Percentiles rank a stretch among this genome's conserved stretches.
phyloP scores from a whole-genome alignment of 2,329 filamentous ascomycete species.

The Karstenula rhodostoma region DNA sequence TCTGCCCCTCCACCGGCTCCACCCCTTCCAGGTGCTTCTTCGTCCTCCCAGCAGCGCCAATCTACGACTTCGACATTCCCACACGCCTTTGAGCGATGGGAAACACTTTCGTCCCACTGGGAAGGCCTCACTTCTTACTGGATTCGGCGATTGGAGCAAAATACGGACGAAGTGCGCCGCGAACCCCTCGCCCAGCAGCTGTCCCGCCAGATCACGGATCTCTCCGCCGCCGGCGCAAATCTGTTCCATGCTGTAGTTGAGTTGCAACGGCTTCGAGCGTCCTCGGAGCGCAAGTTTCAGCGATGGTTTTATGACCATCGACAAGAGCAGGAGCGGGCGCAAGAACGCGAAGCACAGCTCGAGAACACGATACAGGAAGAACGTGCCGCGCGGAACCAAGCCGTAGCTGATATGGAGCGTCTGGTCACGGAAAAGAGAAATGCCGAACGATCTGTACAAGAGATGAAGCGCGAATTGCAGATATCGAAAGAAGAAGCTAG shows the following conservation, averaged over 20 bases:
- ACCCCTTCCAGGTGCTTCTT: conserved; percentile 34
- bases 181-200: conserved; percentile 88
- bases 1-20: conserved; percentile 39
- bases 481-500: conserved; percentile 97
- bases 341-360: conserved; percentile 83
- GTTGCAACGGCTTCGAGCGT: conserved; percentile 89
- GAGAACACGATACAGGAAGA: conserved; percentile 79
- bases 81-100: conserved; percentile 97
- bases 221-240: conserved; percentile 97
- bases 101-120: conserved; percentile 96
- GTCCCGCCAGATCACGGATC: conserved; percentile 90
- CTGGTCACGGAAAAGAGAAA: conserved; percentile 73
- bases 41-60: conserved; percentile 42
- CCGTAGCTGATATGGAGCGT: conserved; percentile 70
- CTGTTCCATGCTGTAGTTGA: conserved; percentile 98
- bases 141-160: conserved; percentile 91
- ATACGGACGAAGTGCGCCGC: conserved; percentile 81
- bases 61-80: conserved; percentile 75
- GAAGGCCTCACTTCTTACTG: conserved; percentile 97
- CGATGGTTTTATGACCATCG: conserved; percentile 98
- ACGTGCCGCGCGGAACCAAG: conserved; percentile 72
- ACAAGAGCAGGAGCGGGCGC: conserved; percentile 82
- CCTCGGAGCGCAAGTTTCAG: conserved; percentile 97
- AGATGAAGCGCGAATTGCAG: conserved; percentile 90
- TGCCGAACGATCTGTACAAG: conserved; percentile 79